Percentiles rank a stretch among this genome's conserved stretches.
Conservation (phyloP, 1,284 basidiomycete species). For the Pseudozyma tsukubaensis region DNA sequence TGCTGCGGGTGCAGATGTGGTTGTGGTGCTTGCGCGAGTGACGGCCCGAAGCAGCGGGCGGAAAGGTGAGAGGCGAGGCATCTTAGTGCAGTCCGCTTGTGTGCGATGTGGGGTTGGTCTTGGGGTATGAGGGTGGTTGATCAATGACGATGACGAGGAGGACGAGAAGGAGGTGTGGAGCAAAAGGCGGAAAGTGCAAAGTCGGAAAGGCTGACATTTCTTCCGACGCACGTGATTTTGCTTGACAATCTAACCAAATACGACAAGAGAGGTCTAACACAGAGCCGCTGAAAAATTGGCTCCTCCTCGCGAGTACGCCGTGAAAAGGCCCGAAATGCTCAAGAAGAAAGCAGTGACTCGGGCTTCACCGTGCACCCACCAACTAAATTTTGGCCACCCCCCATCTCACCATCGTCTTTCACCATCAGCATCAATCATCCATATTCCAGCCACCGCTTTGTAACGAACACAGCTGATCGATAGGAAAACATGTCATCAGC, state of each 20-base stretch:
- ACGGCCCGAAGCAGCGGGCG: constrained; percentile 15
- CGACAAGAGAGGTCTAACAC: too few relatives aligned
- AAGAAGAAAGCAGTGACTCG: too few relatives aligned
- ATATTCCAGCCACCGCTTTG: neutral
- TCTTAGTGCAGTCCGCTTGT: constrained; percentile 2
- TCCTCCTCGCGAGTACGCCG: too few relatives aligned
- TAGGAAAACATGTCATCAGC: neutral
- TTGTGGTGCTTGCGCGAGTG: neutral
- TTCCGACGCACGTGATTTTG: constrained; percentile 21
- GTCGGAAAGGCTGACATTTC: neutral
- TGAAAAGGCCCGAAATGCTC: too few relatives aligned
- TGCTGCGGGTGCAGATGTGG: neutral
- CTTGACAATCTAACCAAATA: neutral
- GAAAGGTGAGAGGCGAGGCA: constrained; percentile 37
- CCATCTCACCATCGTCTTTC: neutral
- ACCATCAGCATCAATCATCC: neutral
- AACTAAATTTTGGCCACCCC: too few relatives aligned
- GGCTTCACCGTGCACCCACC: too few relatives aligned
- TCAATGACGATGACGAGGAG: neutral
- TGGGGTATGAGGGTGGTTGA: neutral
- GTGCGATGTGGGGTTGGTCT: neutral
- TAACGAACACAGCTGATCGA: neutral
- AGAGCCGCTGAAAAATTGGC: too few relatives aligned
- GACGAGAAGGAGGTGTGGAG: neutral
- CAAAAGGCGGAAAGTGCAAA: neutral